These are phyloP conservation scores for Inga oerstediana DNA, from an alignment of 306 rosid genomes.

Conservation along the genomic window DNA sequence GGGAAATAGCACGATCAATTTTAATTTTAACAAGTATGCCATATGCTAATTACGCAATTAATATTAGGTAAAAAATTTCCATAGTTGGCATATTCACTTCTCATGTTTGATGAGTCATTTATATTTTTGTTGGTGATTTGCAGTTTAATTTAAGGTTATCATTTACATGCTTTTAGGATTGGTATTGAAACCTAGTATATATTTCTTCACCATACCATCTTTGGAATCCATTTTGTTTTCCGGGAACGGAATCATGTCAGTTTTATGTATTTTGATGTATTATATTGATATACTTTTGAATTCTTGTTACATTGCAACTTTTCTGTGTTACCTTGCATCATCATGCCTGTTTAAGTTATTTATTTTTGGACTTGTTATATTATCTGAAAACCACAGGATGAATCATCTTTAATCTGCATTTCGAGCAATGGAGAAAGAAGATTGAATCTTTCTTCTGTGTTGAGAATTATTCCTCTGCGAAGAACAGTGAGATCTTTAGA, in stretches of 20 bases:
- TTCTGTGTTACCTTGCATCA: background rate
- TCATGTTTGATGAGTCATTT: background rate
- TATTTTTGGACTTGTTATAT: conserved; percentile 20
- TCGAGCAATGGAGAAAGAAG: conserved; percentile 80
- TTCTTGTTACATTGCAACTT: conserved; percentile 6
- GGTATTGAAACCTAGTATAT: background rate
- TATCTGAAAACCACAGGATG: conserved; percentile 66
- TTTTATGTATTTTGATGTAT: conserved; percentile 7
- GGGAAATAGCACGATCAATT: conserved; percentile 13
- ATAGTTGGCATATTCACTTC: background rate
- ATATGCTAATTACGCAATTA: background rate
- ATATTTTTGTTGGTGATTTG: background rate
- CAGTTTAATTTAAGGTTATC: conserved; percentile 9
- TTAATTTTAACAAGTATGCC: background rate
- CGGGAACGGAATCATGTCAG: background rate
- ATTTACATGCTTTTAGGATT: background rate
- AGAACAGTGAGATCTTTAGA: conserved; percentile 76
- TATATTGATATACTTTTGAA: background rate
- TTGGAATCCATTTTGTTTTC: background rate
- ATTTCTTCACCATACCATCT: conserved; percentile 6
- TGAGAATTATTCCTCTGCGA: conserved; percentile 92
- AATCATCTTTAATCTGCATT: conserved; percentile 10
- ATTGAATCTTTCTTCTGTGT: conserved; percentile 84
- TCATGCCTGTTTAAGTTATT: conserved; percentile 20
- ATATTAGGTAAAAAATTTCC: background rate